Conservation (phyloP, 1,284 basidiomycete genomes). For the Polyporus tsugae region DNA sequence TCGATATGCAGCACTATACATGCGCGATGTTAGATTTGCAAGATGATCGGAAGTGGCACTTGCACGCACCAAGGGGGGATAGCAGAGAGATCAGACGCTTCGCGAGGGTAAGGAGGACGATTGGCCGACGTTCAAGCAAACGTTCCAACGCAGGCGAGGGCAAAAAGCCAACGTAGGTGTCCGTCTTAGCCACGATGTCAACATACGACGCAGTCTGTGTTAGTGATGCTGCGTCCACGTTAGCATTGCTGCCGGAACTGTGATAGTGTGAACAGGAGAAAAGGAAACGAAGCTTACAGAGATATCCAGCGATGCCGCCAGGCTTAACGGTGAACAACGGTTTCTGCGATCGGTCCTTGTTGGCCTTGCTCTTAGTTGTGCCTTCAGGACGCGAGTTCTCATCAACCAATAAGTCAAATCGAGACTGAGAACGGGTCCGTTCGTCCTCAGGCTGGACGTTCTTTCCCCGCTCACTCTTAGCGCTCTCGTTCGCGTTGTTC, state of each 20-base stretch:
- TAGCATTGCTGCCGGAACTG: not conserved
- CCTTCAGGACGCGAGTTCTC: constrained; percentile 13
- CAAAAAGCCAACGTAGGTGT: constrained; percentile 95
- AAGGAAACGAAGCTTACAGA: constrained; percentile 56
- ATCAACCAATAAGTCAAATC: constrained; percentile 18
- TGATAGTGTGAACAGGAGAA: constrained; percentile 21
- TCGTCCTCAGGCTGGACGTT: constrained; percentile 15
- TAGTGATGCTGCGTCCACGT: constrained; percentile 71
- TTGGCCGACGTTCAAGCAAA: constrained; percentile 92
- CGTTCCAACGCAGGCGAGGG: constrained; percentile 90
- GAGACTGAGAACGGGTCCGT: constrained; percentile 20
- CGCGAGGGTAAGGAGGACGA: constrained; percentile 95
- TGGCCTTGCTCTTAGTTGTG: constrained; percentile 2
- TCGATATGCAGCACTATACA: constrained; percentile 93
- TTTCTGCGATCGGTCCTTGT: constrained; percentile 48
- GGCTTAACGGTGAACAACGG: constrained; percentile 94
- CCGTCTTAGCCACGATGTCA: constrained; percentile 96
- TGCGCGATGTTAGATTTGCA: not conserved
- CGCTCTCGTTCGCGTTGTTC: constrained; percentile 29
- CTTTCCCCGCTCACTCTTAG: constrained; percentile 31
- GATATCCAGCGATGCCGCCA: constrained; percentile 98
- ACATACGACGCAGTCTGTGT: constrained; percentile 95
- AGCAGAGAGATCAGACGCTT: constrained; percentile 95
- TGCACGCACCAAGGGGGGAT: constrained; percentile 81
- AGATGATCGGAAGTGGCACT: not conserved